phyloP scores from a whole-genome alignment of 768 basidiomycete genomes.

The Boletus subcaerulescens region DNA sequence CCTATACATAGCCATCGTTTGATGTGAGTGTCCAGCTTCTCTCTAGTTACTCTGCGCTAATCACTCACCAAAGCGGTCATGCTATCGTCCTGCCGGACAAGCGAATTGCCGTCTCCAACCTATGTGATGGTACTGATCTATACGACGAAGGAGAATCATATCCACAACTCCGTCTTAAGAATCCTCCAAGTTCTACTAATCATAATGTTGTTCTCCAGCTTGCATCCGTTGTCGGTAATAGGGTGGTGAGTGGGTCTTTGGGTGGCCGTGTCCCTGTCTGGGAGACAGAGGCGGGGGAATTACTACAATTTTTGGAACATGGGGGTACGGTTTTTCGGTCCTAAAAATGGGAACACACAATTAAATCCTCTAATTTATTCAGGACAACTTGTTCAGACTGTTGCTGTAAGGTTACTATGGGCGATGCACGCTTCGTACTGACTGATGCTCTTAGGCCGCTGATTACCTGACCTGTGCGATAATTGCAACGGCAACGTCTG shows the following conservation, averaged over 20 bases:
- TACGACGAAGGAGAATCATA: background rate
- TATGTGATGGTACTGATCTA: background rate
- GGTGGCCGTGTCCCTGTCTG: background rate
- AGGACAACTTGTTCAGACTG: background rate
- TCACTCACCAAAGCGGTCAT: background rate
- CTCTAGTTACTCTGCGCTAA: background rate
- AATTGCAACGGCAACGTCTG: background rate
- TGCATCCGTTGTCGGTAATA: background rate
- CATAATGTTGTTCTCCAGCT: background rate
- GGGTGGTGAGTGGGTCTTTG: background rate
- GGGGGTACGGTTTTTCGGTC: background rate
- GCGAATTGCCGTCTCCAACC: background rate
- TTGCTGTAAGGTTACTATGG: background rate
- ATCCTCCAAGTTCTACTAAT: background rate
- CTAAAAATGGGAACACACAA: too few species aligned
- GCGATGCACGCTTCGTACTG: too few species aligned
- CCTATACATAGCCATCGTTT: background rate
- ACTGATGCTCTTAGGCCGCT: background rate
- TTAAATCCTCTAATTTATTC: background rate
- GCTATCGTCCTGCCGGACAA: background rate
- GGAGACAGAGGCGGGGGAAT: background rate
- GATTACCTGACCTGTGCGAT: background rate
- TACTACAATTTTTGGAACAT: background rate
- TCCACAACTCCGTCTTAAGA: background rate
- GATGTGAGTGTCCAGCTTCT: background rate